phyloP scores from a whole-genome alignment of 148 eudicot species.

The Pouteria glomerata region DNA sequence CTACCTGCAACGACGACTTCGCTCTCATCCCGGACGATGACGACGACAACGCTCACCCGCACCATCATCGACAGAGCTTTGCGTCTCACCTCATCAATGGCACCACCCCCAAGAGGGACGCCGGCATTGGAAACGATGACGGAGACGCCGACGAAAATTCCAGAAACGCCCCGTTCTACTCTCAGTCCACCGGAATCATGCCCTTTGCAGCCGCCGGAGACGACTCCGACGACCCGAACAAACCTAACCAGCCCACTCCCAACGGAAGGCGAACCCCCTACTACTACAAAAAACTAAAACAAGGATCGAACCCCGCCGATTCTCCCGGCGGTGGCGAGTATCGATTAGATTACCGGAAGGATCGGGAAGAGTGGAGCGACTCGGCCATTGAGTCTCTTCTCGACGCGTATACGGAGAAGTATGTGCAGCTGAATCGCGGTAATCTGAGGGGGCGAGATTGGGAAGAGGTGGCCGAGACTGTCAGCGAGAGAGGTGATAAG shows the following conservation, averaged over 20 bases:
- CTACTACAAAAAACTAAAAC: slow-evolving; percentile 9
- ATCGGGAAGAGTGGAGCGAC: slow-evolving; percentile 17
- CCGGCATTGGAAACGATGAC: not conserved
- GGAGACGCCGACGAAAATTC: not conserved
- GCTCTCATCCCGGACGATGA: too few species aligned
- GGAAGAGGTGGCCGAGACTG: slow-evolving; percentile 17
- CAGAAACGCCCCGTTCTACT: slow-evolving; percentile 4
- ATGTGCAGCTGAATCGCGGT: slow-evolving; percentile 8
- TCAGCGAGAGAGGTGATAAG: slow-evolving; percentile 11
- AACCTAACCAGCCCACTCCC: not conserved
- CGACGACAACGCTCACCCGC: too few species aligned
- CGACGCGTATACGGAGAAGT: slow-evolving; percentile 12
- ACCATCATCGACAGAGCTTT: too few species aligned
- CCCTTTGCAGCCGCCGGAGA: not conserved
- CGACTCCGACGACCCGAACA: not conserved
- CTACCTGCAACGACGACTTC: slow-evolving; percentile 8
- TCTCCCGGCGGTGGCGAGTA: not conserved
- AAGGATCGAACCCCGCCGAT: not conserved
- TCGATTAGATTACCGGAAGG: slow-evolving; percentile 4
- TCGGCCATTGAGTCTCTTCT: slow-evolving; percentile 8
- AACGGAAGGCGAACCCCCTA: slow-evolving; percentile 10
- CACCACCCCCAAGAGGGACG: not conserved
- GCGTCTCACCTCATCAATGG: too few species aligned
- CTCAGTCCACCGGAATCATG: not conserved
- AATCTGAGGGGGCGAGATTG: slow-evolving; percentile 13